A percentile compares a stretch with the other conserved stretches of the same genome.
Evolutionary conservation across 2,329 filamentous ascomycete genomes (phyloP).

Genomic region (Furcasterigmium furcatum): DNA sequence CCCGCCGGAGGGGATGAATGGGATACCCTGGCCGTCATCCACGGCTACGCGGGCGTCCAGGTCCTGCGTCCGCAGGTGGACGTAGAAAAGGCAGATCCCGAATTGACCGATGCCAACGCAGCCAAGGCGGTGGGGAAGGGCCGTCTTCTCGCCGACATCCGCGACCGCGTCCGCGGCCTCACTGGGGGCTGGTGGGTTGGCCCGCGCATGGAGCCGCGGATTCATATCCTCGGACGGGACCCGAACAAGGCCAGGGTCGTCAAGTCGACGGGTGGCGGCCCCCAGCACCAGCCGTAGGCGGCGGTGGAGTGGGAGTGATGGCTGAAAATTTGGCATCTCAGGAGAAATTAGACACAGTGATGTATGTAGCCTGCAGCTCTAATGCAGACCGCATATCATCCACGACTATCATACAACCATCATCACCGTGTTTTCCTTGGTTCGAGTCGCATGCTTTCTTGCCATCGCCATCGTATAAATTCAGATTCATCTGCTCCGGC

Average conservation of each 20-base stretch:
- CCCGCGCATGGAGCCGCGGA: conserved; percentile 54
- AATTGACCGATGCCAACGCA: neutral
- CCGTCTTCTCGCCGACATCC: conserved; percentile 30
- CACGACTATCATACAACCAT: no score
- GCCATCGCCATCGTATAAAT: no score
- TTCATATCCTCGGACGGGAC: conserved; percentile 43
- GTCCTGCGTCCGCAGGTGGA: conserved; percentile 45
- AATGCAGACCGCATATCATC: no score
- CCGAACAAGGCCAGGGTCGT: neutral
- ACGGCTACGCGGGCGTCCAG: conserved; percentile 58
- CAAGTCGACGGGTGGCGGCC: no score
- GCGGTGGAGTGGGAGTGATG: no score
- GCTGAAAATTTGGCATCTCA: no score
- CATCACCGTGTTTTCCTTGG: no score
- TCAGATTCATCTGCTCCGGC: no score
- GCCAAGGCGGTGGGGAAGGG: conserved; percentile 41
- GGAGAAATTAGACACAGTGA: no score
- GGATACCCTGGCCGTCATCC: conserved; percentile 53
- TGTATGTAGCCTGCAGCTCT: no score
- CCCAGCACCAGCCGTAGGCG: no score
- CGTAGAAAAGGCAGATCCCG: neutral
- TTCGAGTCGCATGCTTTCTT: no score
- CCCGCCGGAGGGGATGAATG: conserved; percentile 42
- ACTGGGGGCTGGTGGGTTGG: conserved; percentile 65
- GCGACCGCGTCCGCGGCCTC: conserved; percentile 34